Percentiles rank a stretch among this genome's conserved stretches.
phyloP scores from a whole-genome alignment of 192 early-diverging fungal genomes.

The Backusella mclennaniae region DNA sequence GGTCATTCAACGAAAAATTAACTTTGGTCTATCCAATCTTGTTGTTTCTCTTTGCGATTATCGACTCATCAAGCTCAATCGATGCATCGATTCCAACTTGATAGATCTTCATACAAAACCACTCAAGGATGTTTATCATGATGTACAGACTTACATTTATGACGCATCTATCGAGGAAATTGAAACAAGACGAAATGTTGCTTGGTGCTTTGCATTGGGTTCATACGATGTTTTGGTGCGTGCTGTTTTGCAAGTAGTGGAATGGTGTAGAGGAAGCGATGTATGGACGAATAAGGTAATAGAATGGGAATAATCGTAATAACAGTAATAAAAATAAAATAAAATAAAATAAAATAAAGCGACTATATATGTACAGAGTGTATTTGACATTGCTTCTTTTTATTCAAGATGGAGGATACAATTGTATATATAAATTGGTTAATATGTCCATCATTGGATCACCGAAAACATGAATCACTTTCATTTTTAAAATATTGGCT shows the following conservation, averaged over 20 bases:
- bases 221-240: background rate
- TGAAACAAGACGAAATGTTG: background rate
- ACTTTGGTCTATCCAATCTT: background rate
- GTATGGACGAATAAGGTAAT: background rate
- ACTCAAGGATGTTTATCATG: background rate
- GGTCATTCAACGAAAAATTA: background rate
- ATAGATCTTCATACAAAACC: background rate
- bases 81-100: background rate
- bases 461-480: background rate
- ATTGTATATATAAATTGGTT: slow-evolving; percentile 1
- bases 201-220: background rate
- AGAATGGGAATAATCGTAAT: no score
- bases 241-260: background rate
- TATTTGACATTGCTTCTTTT: no score
- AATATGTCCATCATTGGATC: slow-evolving; percentile 4
- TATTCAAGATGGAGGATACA: slow-evolving; percentile 8
- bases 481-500: background rate
- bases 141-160: background rate
- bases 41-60: background rate
- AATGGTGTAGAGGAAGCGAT: background rate
- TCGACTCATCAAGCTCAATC: background rate
- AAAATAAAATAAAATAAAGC: no score
- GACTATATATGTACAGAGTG: background rate
- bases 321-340: background rate
- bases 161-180: background rate